Percentiles rank a stretch among this genome's conserved stretches.
phyloP scores from a whole-genome alignment of 1,284 basidiomycete species.

The Vanrija pseudolonga region DNA sequence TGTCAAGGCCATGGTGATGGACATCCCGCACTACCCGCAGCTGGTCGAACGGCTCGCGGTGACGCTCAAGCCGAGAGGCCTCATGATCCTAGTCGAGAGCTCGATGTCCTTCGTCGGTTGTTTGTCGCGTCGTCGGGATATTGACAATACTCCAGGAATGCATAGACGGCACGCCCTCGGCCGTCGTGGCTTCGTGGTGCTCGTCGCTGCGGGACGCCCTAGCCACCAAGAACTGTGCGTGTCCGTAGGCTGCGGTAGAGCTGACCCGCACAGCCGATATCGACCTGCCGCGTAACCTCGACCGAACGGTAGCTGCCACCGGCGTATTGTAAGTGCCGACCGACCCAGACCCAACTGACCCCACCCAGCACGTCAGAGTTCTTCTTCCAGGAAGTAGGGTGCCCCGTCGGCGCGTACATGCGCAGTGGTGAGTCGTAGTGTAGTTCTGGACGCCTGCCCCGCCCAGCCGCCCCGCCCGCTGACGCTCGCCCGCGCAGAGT shows the following conservation, averaged over 20 bases:
- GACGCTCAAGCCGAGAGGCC: slow-evolving; percentile 33
- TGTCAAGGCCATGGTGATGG: slow-evolving; percentile 35
- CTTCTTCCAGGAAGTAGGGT: slow-evolving; percentile 36
- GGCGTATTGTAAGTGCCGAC: slow-evolving; percentile 40
- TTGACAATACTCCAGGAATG: slow-evolving; percentile 11
- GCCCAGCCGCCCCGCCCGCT: too few relatives aligned
- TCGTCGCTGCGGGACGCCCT: slow-evolving; percentile 26
- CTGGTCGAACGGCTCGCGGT: slow-evolving; percentile 37
- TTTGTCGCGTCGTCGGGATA: background rate
- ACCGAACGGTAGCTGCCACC: slow-evolving; percentile 15
- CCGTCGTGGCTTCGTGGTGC: slow-evolving; percentile 19
- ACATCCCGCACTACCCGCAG: slow-evolving; percentile 30
- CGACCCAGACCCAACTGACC: background rate
- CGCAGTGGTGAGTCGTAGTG: slow-evolving; percentile 25
- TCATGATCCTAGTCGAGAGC: slow-evolving; percentile 41
- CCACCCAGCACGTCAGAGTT: slow-evolving; percentile 24
- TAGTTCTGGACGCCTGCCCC: background rate
- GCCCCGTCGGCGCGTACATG: slow-evolving; percentile 31
- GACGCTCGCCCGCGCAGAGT: too few relatives aligned
- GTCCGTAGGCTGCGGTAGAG: background rate
- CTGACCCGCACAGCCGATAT: slow-evolving; percentile 21
- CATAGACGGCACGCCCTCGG: slow-evolving; percentile 1
- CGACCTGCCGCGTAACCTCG: slow-evolving; percentile 19
- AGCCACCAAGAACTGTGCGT: slow-evolving; percentile 21
- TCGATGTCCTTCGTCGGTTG: slow-evolving; percentile 35